Evolutionary conservation across 306 rosid species (phyloP).

Genomic region (Begonia peltatifolia): DNA sequence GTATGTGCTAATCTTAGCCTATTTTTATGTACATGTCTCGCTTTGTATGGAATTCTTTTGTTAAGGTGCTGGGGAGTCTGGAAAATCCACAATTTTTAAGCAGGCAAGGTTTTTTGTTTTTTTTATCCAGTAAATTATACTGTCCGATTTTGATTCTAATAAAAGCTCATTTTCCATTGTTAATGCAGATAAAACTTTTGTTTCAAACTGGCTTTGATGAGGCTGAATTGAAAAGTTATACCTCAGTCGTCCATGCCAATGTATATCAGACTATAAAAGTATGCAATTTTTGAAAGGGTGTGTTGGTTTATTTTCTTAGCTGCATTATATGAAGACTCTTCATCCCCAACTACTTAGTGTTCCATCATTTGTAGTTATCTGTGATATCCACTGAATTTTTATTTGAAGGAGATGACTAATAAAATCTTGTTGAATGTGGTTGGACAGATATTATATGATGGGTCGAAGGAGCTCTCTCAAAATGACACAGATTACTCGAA

Average conservation of each 20-base stretch:
- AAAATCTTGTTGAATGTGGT: slow-evolving; percentile 4
- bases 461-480: slow-evolving; percentile 81
- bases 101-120: slow-evolving; percentile 41
- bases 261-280: slow-evolving; percentile 99
- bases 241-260: slow-evolving; percentile 91
- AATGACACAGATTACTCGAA: slow-evolving; percentile 41
- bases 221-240: slow-evolving; percentile 47
- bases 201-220: slow-evolving; percentile 75
- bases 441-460: slow-evolving; percentile 76
- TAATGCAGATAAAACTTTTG: slow-evolving; percentile 75
- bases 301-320: slow-evolving; percentile 63
- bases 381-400: no score
- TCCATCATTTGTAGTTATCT: no score
- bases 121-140: not conserved
- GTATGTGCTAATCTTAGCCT: no score
- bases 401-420: no score
- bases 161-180: not conserved
- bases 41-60: not conserved
- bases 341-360: no score
- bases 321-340: no score
- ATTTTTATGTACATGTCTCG: no score
- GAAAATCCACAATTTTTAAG: slow-evolving; percentile 92
- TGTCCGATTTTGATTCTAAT: no score
- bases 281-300: slow-evolving; percentile 98
- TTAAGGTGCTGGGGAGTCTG: slow-evolving; percentile 89